Conservation (phyloP, 2,329 filamentous ascomycete species). For the Cladorrhinum sp. region DNA sequence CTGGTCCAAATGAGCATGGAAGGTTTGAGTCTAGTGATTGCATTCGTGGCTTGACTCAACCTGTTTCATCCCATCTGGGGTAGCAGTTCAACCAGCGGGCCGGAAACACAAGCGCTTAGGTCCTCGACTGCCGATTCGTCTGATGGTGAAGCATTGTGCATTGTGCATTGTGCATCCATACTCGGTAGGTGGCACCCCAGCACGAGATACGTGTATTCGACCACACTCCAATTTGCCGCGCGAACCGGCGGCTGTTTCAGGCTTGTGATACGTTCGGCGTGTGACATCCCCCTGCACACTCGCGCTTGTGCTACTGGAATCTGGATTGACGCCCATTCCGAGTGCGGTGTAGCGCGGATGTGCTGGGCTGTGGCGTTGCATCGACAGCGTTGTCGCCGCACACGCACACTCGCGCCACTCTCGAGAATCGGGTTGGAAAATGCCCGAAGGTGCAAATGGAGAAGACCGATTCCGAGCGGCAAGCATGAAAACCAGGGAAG, state of each 20-base stretch:
- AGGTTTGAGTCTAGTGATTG: not conserved
- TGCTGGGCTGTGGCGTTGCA: constrained; percentile 5
- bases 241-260: constrained; percentile 7
- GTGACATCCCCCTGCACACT: not conserved
- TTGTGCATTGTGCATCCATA: not conserved
- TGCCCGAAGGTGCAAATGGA: not conserved
- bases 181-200: not conserved
- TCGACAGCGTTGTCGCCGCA: not conserved
- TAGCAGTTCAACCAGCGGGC: constrained; percentile 1
- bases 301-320: not conserved
- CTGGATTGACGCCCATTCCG: not conserved
- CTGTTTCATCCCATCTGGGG: constrained; percentile 4
- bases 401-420: not conserved
- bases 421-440: not conserved
- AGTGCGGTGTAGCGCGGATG: not conserved
- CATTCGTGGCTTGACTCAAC: not conserved
- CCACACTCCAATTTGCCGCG: too few species aligned
- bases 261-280: constrained; percentile 6
- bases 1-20: not conserved
- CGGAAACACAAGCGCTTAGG: constrained; percentile 21
- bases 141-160: not conserved
- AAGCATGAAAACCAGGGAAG: not conserved
- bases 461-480: not conserved
- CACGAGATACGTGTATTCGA: not conserved
- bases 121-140: constrained; percentile 22